Conservation (phyloP, 192 early-diverging fungal genomes). For the Rhizophagus sp. region DNA sequence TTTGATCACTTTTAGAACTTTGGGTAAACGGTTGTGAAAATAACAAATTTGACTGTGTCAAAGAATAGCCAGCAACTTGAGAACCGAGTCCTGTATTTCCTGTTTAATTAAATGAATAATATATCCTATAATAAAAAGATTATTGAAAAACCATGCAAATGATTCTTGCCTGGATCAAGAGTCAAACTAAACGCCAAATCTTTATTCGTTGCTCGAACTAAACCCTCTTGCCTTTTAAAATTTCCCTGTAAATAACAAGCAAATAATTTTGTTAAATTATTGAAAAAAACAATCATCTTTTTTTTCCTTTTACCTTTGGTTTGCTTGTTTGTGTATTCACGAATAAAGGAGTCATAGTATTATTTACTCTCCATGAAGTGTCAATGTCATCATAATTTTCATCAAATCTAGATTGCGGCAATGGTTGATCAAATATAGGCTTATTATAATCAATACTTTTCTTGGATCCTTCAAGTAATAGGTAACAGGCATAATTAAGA, state of each 20-base stretch:
- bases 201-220: slow-evolving; percentile 14
- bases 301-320: slow-evolving; percentile 32
- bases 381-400: slow-evolving; percentile 58
- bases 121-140: background rate
- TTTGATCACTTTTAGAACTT: background rate
- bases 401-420: slow-evolving; percentile 69
- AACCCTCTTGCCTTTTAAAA: background rate
- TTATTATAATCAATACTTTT: slow-evolving; percentile 61
- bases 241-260: background rate
- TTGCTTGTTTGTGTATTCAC: slow-evolving; percentile 48
- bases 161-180: background rate
- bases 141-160: background rate
- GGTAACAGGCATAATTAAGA: slow-evolving; percentile 55
- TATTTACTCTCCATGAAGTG: slow-evolving; percentile 53
- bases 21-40: background rate
- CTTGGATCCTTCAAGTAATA: slow-evolving; percentile 62
- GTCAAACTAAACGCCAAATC: background rate
- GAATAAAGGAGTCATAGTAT: slow-evolving; percentile 66
- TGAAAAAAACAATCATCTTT: background rate
- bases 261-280: background rate
- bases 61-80: background rate
- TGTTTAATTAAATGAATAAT: background rate
- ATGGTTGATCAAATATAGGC: slow-evolving; percentile 59
- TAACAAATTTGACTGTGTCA: slow-evolving; percentile 21
- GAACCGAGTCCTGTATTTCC: background rate